Percentiles rank a stretch among this genome's conserved stretches.
These are phyloP conservation scores for Diaporthe ilicicola DNA, from an alignment of 2,329 filamentous ascomycete species.

Conservation along the genomic window DNA sequence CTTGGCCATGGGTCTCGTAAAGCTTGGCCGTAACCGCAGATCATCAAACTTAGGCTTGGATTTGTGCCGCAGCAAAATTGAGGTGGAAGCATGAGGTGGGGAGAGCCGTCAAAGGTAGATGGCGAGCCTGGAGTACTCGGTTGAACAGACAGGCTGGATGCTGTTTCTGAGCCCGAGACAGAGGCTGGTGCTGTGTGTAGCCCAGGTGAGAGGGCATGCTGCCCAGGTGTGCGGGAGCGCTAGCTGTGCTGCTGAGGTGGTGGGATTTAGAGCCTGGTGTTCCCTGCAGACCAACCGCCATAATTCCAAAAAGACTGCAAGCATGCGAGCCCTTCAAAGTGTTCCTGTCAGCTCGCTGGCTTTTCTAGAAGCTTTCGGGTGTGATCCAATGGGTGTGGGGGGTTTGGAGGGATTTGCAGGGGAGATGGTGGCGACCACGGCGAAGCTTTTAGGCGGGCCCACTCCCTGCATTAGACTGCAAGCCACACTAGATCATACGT, in stretches of 20 bases:
- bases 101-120: background rate
- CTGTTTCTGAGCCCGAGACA: background rate
- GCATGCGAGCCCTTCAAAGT: background rate
- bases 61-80: background rate
- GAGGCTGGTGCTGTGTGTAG: too few relatives aligned
- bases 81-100: background rate
- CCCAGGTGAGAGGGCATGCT: background rate
- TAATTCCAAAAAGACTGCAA: background rate
- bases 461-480: background rate
- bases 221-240: background rate
- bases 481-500: background rate
- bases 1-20: slow-evolving; percentile 21
- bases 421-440: background rate
- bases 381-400: background rate
- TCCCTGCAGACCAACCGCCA: background rate
- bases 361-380: slow-evolving; percentile 17
- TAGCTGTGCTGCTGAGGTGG: background rate
- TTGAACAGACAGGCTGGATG: background rate
- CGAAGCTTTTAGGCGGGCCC: background rate
- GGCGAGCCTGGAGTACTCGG: background rate
- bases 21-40: slow-evolving; percentile 8
- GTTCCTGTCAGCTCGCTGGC: background rate
- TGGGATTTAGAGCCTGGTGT: background rate
- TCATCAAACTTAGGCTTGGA: background rate
- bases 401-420: background rate